These are phyloP conservation scores for Neurospora intermedia DNA, from an alignment of 495 filamentous ascomycete genomes.

Conservation along the genomic window DNA sequence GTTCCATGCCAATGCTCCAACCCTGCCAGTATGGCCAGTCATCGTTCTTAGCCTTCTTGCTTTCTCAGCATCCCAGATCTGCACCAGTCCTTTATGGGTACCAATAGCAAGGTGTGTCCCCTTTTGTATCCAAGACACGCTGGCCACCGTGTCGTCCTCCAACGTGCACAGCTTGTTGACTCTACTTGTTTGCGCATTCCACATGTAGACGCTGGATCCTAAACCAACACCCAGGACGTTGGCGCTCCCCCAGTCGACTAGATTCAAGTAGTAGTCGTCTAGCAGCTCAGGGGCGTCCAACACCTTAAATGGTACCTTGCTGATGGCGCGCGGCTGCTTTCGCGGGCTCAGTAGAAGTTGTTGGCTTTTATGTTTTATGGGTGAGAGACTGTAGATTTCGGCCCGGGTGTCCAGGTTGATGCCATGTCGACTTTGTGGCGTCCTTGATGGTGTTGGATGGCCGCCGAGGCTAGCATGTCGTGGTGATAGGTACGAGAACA, in stretches of 20 bases:
- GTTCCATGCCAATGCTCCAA: constrained; percentile 92
- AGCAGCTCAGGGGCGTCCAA: constrained; percentile 91
- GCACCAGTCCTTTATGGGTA: constrained; percentile 83
- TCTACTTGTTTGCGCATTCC: constrained; percentile 77
- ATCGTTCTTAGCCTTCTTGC: constrained; percentile 80
- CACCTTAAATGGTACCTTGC: constrained; percentile 95
- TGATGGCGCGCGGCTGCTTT: constrained; percentile 77
- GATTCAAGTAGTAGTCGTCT: constrained; percentile 94
- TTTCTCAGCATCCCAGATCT: constrained; percentile 93
- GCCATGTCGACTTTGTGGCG: constrained; percentile 74
- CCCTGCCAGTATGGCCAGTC: constrained; percentile 87
- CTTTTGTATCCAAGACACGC: constrained; percentile 94
- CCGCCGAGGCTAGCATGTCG: constrained; percentile 54
- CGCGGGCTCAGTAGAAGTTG: constrained; percentile 82
- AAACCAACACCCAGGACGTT: constrained; percentile 89
- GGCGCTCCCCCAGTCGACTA: constrained; percentile 96
- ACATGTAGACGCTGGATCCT: constrained; percentile 95
- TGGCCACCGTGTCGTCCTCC: constrained; percentile 87
- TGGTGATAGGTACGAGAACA: constrained; percentile 86
- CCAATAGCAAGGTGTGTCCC: constrained; percentile 93
- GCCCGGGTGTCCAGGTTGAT: constrained; percentile 77
- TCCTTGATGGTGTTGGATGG: constrained; percentile 77
- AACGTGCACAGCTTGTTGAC: constrained; percentile 92
- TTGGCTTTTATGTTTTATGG: constrained; percentile 81
- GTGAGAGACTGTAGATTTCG: constrained; percentile 88